phyloP scores from a whole-genome alignment of 768 basidiomycete species.

The Heimioporus sp. region DNA sequence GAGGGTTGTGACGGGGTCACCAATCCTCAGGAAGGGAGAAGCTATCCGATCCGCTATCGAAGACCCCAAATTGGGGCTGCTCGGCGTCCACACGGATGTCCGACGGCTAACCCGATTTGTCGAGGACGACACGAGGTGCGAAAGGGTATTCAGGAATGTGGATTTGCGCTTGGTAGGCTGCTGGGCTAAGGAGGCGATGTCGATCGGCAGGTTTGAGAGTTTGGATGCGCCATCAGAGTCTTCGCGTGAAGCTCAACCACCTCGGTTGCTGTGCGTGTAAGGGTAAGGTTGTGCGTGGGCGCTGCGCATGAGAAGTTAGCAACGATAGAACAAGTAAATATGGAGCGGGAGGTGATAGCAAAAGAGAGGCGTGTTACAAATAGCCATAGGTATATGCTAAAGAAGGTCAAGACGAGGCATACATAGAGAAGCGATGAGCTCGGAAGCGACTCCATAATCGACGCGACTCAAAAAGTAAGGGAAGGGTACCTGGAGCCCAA shows the following conservation, averaged over 20 bases:
- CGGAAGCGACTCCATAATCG: conserved; percentile 29
- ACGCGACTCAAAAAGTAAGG: conserved; percentile 19
- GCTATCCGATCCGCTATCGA: conserved; percentile 36
- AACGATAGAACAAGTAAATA: conserved; percentile 14
- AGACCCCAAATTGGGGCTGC: conserved; percentile 30
- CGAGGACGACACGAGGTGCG: conserved; percentile 75
- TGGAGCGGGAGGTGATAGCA: conserved; percentile 13
- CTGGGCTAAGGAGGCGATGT: conserved; percentile 48
- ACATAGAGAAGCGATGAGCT: conserved; percentile 20
- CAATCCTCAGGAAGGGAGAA: conserved; percentile 54
- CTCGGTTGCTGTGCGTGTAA: conserved; percentile 75
- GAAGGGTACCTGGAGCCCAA: conserved; percentile 13
- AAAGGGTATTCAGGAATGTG: conserved; percentile 82
- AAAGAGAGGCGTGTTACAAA: conserved; percentile 14
- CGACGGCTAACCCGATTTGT: conserved; percentile 48
- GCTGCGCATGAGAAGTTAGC: conserved; percentile 54
- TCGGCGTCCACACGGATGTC: conserved; percentile 34
- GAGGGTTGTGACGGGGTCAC: conserved; percentile 59
- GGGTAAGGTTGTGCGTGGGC: conserved; percentile 85
- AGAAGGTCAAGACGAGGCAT: conserved; percentile 15
- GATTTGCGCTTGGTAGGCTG: conserved; percentile 71
- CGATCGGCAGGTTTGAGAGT: conserved; percentile 62
- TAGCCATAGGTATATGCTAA: conserved; percentile 12
- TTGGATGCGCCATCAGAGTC: conserved; percentile 56
- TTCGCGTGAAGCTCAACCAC: conserved; percentile 75